Evolutionary conservation across 139 green algal species (phyloP), one percentile per base, ranked within the genome.

Genomic region (Chlamydomonas asymmetrica): DNA sequence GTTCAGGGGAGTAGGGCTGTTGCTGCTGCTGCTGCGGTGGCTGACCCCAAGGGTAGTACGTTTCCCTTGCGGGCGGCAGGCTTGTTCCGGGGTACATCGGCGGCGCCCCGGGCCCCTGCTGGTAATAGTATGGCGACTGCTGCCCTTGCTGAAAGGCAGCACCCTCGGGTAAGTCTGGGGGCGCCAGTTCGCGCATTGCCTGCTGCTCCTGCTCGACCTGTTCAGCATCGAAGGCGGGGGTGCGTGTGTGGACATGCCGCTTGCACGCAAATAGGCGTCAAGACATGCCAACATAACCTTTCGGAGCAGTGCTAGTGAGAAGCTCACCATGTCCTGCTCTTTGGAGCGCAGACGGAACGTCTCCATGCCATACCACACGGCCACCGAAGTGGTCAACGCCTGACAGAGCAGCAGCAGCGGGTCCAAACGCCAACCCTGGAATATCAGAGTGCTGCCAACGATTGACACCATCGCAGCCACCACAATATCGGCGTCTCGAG

Each of bases 351-450:
- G 73, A 13, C 78, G 80, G 66, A 91, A 91, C 0, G 86, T 76
- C 79, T 91, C 86, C 32, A 89, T 32, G 34, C 83, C 86, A 52
- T 89, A 91, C 83, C 83, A 89, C 20, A 91, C 71, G 3, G 86
- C 86, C 1, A 89, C 83, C 13, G 83, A 88, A 18, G 83, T 89
- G 39, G 86, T 91, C 13, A 91, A 70, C 25, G 83, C 83, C 83
- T 90, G 88, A 75, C 84, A 90, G 9, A 92, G 80, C 63, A 92
- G 76, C 71, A 92, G 74, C 54, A 92, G 74, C 0, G 88, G 88
- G 80, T 92, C 88, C 56, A 92, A 66, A 70, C 88, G 76, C 88
- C 88, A 92, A 49, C 88, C 88, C 73, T 92, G 88, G 68, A 92
- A 92, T 45, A 92, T 87, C n/a, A 92, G 81, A n/a, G 84, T 89